Base-by-base conservation (phyloP, 768 basidiomycete species). In the Phaeolepiota aurea region DNA sequence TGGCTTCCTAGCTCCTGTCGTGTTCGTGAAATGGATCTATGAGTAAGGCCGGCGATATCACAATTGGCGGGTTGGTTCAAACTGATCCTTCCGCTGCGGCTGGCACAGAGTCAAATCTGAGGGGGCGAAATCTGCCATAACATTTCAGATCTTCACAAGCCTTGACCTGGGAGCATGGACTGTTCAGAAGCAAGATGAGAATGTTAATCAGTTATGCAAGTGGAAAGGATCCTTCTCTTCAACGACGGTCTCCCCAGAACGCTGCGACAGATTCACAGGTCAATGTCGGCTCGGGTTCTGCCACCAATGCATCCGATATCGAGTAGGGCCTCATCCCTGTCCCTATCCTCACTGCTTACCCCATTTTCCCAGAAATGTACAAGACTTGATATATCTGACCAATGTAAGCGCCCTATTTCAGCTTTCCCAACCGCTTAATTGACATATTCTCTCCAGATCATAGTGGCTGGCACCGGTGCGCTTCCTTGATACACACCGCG, bases 331-430 rank as follows among this genome's bases (percentile, higher is more conserved):
- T 25, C 46, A 5, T 32, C 38, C 30, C 18, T 20, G 3, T 18
- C 19, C n/a, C n/a, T 3, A 39, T 23, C 32, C 23, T 13, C 32
- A 21, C 19, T 25, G 11, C 11, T 36, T 44, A 38, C 35, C 44
- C 59, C 43, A 37, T 38, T 38, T 38, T 42, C 43, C 18, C 44
- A 89, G 86, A 51, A 76, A 82, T 47, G 72, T 79, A 19, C 74
- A 79, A 45, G 88, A 90, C 61, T 55, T 90, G 58, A 69, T 90
- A 44, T 91, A 91, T 50, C 72, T 87, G 42, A 73, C 79, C 41
- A 79, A 89, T 53, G 85, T 86, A 50, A 59, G 82, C 63, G 5
- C n/a, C n/a, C n/a, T n/a, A n/a, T n/a, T n/a, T n/a, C n/a, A n/a
- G n/a, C n/a, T n/a, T n/a, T n/a, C n/a, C n/a, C n/a, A n/a, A n/a